Evolutionary conservation across 345 rosid genomes (phyloP).

Genomic region (Citrus sinensis): DNA sequence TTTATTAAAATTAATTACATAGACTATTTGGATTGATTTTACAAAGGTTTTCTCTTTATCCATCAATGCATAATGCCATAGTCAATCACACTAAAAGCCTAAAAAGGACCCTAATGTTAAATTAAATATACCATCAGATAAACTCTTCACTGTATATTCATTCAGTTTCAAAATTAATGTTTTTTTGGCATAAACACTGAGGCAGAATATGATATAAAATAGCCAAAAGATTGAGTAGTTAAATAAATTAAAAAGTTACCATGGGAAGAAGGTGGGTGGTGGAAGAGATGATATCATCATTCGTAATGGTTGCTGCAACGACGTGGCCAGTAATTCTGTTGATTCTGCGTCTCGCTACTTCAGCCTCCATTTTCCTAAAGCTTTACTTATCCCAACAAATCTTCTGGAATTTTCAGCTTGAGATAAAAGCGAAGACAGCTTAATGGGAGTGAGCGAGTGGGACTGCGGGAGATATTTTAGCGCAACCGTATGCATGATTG

Average conservation of each 20-base stretch:
- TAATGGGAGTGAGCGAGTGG: neutral
- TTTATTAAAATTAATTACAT: no score
- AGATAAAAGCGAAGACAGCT: neutral
- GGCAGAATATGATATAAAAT: neutral
- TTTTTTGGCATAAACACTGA: neutral
- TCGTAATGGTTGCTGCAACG: conserved; percentile 19
- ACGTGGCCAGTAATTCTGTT: conserved; percentile 62
- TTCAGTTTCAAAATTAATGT: no score
- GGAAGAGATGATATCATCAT: conserved; percentile 32
- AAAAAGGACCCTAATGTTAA: no score
- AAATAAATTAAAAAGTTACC: conserved; percentile 31
- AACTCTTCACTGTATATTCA: no score
- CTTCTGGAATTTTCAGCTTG: neutral
- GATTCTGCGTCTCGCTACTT: conserved; percentile 58
- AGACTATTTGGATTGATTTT: no score
- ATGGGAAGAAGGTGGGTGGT: conserved; percentile 52
- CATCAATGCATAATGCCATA: no score
- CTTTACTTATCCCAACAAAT: no score
- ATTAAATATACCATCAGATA: no score
- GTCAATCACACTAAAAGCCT: no score
- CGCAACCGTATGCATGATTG: neutral
- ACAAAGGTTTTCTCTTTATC: no score
- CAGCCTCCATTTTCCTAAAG: conserved; percentile 50
- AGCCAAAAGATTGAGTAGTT: no score
- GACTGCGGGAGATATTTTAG: neutral